Evolutionary conservation across 805 yeast species (phyloP).

Genomic region (Candida sonorensis): DNA sequence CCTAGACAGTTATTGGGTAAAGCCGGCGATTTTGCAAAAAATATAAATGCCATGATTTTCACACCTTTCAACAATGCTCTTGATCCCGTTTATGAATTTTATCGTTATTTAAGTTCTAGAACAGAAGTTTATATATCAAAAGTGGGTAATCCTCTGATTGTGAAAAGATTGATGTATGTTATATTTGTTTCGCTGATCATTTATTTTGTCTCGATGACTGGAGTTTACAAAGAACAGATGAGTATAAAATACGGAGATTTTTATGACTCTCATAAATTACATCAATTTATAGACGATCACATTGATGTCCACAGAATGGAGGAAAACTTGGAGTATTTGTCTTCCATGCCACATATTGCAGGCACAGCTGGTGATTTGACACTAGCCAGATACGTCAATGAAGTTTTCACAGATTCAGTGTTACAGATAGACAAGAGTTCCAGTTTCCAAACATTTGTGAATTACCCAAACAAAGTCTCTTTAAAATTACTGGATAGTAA

Average conservation of each 20-base stretch:
- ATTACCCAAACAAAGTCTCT: slow-evolving; percentile 49
- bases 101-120: slow-evolving; percentile 32
- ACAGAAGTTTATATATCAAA: slow-evolving; percentile 54
- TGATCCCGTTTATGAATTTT: slow-evolving; percentile 48
- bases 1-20: slow-evolving; percentile 24
- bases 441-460: slow-evolving; percentile 49
- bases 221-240: slow-evolving; percentile 39
- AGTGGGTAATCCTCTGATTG: slow-evolving; percentile 81
- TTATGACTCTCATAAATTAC: slow-evolving; percentile 49
- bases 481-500: slow-evolving; percentile 17
- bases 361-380: slow-evolving; percentile 85
- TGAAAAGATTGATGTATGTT: slow-evolving; percentile 71
- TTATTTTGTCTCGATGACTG: slow-evolving; percentile 52
- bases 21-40: slow-evolving; percentile 34
- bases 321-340: slow-evolving; percentile 61
- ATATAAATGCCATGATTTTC: slow-evolving; percentile 31
- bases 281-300: slow-evolving; percentile 40
- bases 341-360: slow-evolving; percentile 78
- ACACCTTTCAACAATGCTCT: slow-evolving; percentile 37
- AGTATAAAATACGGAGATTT: slow-evolving; percentile 48
- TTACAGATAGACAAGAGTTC: slow-evolving; percentile 43
- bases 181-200: slow-evolving; percentile 52
- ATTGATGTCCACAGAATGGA: slow-evolving; percentile 54
- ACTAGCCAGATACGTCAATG: slow-evolving; percentile 57
- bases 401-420: slow-evolving; percentile 52